Evolutionary conservation across 2,329 filamentous ascomycete genomes (phyloP).

Genomic region (Triangularia setosa): DNA sequence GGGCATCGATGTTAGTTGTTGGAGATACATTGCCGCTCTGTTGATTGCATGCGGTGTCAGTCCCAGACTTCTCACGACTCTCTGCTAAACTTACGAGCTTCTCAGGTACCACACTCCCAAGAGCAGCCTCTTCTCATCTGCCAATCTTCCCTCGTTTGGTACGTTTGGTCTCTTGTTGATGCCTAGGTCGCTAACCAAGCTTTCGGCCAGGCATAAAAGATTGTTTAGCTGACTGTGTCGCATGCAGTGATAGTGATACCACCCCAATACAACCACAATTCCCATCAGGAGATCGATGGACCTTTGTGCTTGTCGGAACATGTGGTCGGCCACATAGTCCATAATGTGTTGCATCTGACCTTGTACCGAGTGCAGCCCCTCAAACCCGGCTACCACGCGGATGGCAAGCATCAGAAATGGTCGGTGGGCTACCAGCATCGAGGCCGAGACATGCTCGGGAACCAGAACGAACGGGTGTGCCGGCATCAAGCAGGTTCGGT

Average conservation of each 20-base stretch:
- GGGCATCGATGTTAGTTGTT: slow-evolving; percentile 45
- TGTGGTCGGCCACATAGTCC: slow-evolving; percentile 43
- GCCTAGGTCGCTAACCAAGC: slow-evolving; percentile 45
- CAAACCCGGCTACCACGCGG: slow-evolving; percentile 47
- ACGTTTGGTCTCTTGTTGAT: slow-evolving; percentile 34
- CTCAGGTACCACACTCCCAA: slow-evolving; percentile 53
- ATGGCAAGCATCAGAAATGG: slow-evolving; percentile 50
- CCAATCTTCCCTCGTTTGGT: slow-evolving; percentile 39
- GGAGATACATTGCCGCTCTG: slow-evolving; percentile 26
- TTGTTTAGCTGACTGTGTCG: slow-evolving; percentile 51
- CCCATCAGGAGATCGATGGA: slow-evolving; percentile 49
- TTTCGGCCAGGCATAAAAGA: slow-evolving; percentile 45
- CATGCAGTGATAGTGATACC: slow-evolving; percentile 53
- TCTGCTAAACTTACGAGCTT: slow-evolving; percentile 41
- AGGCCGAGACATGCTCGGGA: slow-evolving; percentile 34
- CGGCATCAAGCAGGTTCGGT: slow-evolving; percentile 40
- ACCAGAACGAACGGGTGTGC: slow-evolving; percentile 47
- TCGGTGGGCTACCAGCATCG: slow-evolving; percentile 35
- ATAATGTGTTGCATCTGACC: slow-evolving; percentile 48
- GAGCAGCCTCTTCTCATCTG: slow-evolving; percentile 50
- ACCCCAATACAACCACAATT: slow-evolving; percentile 46
- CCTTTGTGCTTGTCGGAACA: slow-evolving; percentile 47
- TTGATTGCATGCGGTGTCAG: background rate
- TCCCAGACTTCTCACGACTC: background rate
- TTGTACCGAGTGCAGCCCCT: slow-evolving; percentile 44